phyloP scores from a whole-genome alignment of 2,329 filamentous ascomycete species.

The Dothideomycetidae sp. region DNA sequence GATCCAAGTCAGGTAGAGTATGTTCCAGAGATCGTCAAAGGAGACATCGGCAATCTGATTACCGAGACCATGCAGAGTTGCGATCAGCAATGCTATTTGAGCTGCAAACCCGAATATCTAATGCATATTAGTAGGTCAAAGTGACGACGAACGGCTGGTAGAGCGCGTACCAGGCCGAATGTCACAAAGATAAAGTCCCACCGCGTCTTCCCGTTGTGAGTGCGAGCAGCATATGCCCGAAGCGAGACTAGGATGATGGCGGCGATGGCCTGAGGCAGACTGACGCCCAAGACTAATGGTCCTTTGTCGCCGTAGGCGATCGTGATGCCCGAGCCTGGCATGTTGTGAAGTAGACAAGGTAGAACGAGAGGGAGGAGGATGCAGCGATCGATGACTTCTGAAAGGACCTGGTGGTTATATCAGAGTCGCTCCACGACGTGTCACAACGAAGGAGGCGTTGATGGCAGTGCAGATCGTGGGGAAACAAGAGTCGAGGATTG shows the following conservation, averaged over 20 bases:
- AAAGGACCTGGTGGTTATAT: no score
- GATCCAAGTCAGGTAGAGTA: neutral
- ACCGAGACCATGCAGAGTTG: constrained; percentile 1
- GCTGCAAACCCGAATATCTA: constrained; percentile 5
- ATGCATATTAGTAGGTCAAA: no score
- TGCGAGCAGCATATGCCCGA: constrained; percentile 5
- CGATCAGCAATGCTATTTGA: constrained; percentile 4
- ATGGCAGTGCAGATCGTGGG: no score
- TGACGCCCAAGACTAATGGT: constrained; percentile 4
- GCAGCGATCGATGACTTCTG: no score
- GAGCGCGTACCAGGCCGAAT: constrained; percentile 1
- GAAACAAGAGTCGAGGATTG: no score
- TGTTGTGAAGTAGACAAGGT: no score
- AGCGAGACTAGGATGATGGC: constrained; percentile 5
- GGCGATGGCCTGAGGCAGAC: neutral
- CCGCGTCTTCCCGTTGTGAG: constrained; percentile 1
- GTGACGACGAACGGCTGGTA: no score
- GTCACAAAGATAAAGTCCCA: constrained; percentile 9
- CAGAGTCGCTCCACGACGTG: no score
- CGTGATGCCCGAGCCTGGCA: no score
- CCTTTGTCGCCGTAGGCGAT: constrained; percentile 5
- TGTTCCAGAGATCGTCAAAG: constrained; percentile 4
- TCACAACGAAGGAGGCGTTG: no score
- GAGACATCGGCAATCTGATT: constrained; percentile 2
- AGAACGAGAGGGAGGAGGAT: no score